Evolutionary conservation across 2,329 filamentous ascomycete genomes (phyloP).

Genomic region (Nothophaeocryptopus gaeumannii): DNA sequence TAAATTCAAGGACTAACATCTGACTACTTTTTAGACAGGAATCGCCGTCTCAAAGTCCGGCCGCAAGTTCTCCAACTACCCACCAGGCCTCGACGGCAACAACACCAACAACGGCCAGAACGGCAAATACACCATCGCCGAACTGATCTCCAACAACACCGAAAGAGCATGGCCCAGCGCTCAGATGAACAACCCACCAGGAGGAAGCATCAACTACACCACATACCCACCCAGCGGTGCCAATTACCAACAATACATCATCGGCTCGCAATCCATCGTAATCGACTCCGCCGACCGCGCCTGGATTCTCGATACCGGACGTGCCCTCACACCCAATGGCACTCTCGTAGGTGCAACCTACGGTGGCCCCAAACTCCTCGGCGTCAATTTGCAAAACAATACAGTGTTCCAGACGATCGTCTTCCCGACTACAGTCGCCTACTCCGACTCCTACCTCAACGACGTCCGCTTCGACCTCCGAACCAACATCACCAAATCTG

Average conservation of each 20-base stretch:
- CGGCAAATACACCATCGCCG: conserved; percentile 50
- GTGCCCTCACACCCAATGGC: conserved; percentile 43
- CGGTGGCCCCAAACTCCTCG: conserved; percentile 53
- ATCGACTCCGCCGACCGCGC: conserved; percentile 50
- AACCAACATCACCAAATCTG: conserved; percentile 39
- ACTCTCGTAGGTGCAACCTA: conserved; percentile 45
- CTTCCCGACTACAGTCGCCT: conserved; percentile 49
- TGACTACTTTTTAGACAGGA: conserved; percentile 30
- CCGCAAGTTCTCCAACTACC: conserved; percentile 54
- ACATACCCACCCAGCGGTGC: conserved; percentile 46
- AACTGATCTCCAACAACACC: conserved; percentile 44
- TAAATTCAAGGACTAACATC: neutral
- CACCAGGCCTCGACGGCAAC: conserved; percentile 47
- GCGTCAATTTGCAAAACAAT: conserved; percentile 47
- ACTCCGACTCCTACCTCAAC: conserved; percentile 52
- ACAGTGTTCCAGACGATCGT: conserved; percentile 51
- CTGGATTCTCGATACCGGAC: conserved; percentile 55
- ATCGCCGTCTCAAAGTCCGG: conserved; percentile 52
- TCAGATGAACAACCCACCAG: conserved; percentile 49
- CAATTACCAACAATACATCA: conserved; percentile 50
- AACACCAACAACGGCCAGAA: conserved; percentile 45
- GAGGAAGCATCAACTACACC: conserved; percentile 52
- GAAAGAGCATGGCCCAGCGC: conserved; percentile 44
- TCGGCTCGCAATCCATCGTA: conserved; percentile 53
- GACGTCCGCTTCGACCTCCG: conserved; percentile 55